Evolutionary conservation across 1,139 yeast genomes (phyloP).

Genomic region (Suhomyces taliae): DNA sequence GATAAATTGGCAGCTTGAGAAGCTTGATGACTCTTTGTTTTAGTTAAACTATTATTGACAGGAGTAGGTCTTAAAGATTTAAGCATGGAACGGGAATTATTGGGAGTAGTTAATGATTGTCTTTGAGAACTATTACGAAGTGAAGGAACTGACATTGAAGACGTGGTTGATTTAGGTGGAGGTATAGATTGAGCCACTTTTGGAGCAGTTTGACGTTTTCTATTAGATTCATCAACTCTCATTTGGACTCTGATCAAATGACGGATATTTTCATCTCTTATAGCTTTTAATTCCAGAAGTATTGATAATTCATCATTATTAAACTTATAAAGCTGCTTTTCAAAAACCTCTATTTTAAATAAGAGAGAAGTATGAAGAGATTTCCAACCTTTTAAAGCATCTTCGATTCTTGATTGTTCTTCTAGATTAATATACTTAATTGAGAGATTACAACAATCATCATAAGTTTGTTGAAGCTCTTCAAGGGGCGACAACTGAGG

Average conservation of each 20-base stretch:
- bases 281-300: conserved; percentile 45
- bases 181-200: conserved; percentile 1
- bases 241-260: conserved; percentile 47
- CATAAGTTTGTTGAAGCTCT: conserved; percentile 59
- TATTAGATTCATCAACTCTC: conserved; percentile 38
- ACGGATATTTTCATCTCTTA: conserved; percentile 53
- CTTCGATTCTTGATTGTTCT: conserved; percentile 50
- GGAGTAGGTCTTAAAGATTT: conserved; percentile 37
- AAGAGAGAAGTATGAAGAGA: conserved; percentile 60
- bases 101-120: conserved; percentile 8
- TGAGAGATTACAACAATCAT: conserved; percentile 59
- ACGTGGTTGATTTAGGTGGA: conserved; percentile 6
- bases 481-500: conserved; percentile 53
- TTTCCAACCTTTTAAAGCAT: conserved; percentile 72
- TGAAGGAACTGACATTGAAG: conserved; percentile 27
- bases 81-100: conserved; percentile 27
- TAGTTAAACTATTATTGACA: conserved; percentile 12
- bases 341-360: conserved; percentile 56
- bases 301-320: conserved; percentile 44
- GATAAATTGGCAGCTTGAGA: conserved; percentile 49
- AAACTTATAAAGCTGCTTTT: conserved; percentile 36
- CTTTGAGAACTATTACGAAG: conserved; percentile 20
- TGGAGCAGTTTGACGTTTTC: conserved; percentile 17
- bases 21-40: conserved; percentile 24
- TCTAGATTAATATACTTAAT: conserved; percentile 58